Evolutionary conservation across 164 flowering plant genomes (phyloP).

Genomic region (Piper longum): DNA sequence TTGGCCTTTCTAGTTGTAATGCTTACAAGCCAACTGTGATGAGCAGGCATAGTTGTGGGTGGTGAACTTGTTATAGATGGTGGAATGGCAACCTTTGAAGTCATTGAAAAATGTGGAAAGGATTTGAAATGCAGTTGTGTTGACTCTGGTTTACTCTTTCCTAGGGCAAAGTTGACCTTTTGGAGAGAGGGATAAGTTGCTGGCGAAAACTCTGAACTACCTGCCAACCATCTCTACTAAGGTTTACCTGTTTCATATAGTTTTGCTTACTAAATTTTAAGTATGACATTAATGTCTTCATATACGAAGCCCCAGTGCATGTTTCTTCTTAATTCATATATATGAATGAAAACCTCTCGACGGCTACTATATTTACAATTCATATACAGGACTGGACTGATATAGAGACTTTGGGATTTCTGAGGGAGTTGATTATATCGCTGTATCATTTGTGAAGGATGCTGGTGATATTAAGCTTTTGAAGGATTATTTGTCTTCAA

Average conservation of each 20-base stretch:
- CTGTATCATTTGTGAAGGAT: conserved; percentile 68
- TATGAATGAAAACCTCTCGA: background rate
- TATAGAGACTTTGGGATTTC: conserved; percentile 72
- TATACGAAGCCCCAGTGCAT: background rate
- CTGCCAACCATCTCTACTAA: conserved; percentile 58
- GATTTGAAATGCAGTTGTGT: conserved; percentile 66
- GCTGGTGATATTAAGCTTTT: conserved; percentile 43
- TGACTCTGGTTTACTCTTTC: conserved; percentile 70
- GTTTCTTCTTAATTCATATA: background rate
- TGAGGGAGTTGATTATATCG: conserved; percentile 77
- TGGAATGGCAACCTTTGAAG: conserved; percentile 87
- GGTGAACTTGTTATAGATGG: conserved; percentile 85
- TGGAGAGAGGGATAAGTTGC: conserved; percentile 81
- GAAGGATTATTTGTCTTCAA: conserved; percentile 46
- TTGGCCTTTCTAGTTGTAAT: background rate
- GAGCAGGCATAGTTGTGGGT: conserved; percentile 54
- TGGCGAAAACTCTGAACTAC: conserved; percentile 34
- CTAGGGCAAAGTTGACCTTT: conserved; percentile 81
- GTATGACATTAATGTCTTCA: background rate
- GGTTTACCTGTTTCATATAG: conserved; percentile 19
- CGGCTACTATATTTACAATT: background rate
- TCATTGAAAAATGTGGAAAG: conserved; percentile 59
- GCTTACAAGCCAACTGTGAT: background rate
- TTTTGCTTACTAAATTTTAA: background rate
- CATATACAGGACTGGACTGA: conserved; percentile 95